phyloP scores from a whole-genome alignment of 2,329 filamentous ascomycete genomes.

The Botryotinia calthae region DNA sequence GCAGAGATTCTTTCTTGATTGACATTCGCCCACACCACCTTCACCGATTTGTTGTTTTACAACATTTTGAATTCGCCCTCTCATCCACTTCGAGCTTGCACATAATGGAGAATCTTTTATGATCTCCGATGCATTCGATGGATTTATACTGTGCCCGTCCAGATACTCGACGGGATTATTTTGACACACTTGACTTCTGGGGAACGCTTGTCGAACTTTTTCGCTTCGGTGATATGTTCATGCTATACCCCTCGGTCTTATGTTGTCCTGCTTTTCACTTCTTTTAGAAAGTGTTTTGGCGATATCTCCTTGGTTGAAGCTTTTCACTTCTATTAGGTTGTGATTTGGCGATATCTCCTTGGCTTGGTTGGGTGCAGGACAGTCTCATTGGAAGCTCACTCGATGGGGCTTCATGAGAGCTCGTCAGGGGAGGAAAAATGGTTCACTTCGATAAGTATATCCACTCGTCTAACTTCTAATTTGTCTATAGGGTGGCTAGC shows the following conservation, averaged over 20 bases:
- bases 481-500: constrained; percentile 9
- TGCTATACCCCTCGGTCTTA: not conserved
- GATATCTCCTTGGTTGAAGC: not conserved
- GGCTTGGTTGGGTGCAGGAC: not conserved
- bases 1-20: constrained; percentile 11
- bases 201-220: not conserved
- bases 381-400: constrained; percentile 16
- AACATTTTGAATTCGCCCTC: not conserved
- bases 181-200: not conserved
- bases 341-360: constrained; percentile 12
- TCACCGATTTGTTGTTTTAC: not conserved
- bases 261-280: not conserved
- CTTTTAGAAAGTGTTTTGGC: not conserved
- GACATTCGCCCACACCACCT: constrained; percentile 6
- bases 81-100: not conserved
- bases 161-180: constrained; percentile 7
- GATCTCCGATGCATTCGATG: constrained; percentile 10
- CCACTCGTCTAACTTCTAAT: constrained; percentile 1
- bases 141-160: constrained; percentile 8
- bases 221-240: not conserved
- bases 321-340: not conserved
- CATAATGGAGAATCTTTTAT: constrained; percentile 12
- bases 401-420: constrained; percentile 9
- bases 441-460: not conserved
- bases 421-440: not conserved